phyloP scores from a whole-genome alignment of 1,139 yeast genomes.

The Arxiozyma heterogenica region DNA sequence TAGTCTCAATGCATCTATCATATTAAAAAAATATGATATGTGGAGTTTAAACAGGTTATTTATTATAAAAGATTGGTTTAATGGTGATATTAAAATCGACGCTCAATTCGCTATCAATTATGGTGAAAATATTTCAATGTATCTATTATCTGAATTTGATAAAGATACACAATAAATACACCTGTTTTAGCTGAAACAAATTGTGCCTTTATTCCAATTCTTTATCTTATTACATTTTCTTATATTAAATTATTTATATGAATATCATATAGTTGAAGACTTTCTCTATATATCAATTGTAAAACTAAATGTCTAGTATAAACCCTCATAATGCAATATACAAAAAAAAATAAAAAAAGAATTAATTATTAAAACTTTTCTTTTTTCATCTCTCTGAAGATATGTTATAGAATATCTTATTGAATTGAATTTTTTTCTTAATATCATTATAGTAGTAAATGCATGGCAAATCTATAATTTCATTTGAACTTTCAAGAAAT shows the following conservation, averaged over 20 bases:
- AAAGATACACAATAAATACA: slow-evolving; percentile 7
- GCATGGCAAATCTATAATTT: slow-evolving; percentile 6
- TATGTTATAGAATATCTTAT: no score
- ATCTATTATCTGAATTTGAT: slow-evolving; percentile 28
- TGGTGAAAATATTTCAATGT: slow-evolving; percentile 57
- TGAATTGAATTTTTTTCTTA: neutral
- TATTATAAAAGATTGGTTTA: slow-evolving; percentile 48
- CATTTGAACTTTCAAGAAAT: slow-evolving; percentile 37
- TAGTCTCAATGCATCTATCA: slow-evolving; percentile 35
- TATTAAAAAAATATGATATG: slow-evolving; percentile 56
- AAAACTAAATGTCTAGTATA: neutral
- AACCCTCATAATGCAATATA: neutral
- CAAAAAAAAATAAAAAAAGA: neutral
- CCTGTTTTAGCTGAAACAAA: neutral
- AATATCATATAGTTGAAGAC: neutral
- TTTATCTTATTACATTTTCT: no score
- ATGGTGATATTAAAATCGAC: slow-evolving; percentile 35
- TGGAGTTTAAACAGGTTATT: slow-evolving; percentile 66
- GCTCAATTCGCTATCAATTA: slow-evolving; percentile 46
- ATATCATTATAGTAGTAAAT: neutral
- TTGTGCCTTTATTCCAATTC: neutral
- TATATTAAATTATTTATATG: no score
- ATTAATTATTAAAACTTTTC: neutral
- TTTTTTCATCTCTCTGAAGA: neutral
- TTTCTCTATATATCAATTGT: neutral